These are phyloP conservation scores for Pistacia atlantica DNA, from an alignment of 345 rosid genomes.

Conservation along the genomic window DNA sequence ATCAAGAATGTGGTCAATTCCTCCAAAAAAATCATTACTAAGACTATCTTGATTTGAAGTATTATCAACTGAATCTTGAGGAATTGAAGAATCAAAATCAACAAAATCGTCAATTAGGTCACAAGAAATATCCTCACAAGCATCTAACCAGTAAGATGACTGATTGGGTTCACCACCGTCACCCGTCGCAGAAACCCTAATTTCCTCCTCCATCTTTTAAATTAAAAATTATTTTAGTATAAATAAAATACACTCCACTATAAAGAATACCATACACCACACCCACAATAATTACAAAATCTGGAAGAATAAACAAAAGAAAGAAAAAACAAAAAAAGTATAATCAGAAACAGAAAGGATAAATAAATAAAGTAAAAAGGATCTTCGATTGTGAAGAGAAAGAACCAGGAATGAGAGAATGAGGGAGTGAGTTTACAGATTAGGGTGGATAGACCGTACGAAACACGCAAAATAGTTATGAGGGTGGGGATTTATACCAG, in stretches of 20 bases:
- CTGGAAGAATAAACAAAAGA: not conserved
- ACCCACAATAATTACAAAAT: not conserved
- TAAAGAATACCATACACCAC: constrained; percentile 1
- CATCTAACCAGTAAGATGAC: constrained; percentile 94
- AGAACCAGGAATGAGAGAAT: not conserved
- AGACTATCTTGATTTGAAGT: constrained; percentile 41
- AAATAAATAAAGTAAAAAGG: not conserved
- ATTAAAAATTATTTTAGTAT: not conserved
- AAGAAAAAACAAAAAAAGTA: not conserved
- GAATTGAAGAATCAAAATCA: constrained; percentile 62
- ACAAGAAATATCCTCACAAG: constrained; percentile 79
- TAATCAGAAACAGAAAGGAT: not conserved
- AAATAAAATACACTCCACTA: not conserved
- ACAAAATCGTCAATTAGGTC: constrained; percentile 70
- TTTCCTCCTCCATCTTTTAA: constrained; percentile 51
- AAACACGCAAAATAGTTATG: constrained; percentile 58
- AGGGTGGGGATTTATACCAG: constrained; percentile 19
- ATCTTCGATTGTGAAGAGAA: constrained; percentile 24
- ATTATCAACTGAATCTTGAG: constrained; percentile 43
- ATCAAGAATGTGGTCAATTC: constrained; percentile 88
- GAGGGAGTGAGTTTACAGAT: constrained; percentile 40
- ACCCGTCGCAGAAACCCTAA: constrained; percentile 39
- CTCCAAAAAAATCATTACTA: constrained; percentile 77
- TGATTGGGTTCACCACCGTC: constrained; percentile 35
- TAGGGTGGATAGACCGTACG: constrained; percentile 85